phyloP scores from a whole-genome alignment of 148 eudicot genomes.

The Vaccinium myrtillus region DNA sequence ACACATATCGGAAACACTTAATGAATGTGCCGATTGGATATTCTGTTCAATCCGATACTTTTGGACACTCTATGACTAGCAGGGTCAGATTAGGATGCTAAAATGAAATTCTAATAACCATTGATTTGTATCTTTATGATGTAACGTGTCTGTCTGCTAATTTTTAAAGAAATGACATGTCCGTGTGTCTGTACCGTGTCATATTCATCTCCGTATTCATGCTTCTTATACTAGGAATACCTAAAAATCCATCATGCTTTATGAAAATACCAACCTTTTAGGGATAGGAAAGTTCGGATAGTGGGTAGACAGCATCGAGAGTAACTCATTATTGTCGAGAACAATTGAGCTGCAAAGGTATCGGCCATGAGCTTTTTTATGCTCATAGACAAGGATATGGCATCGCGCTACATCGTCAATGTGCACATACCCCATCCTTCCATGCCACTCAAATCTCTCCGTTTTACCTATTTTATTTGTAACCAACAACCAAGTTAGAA shows the following conservation, averaged over 20 bases:
- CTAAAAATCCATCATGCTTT: not conserved
- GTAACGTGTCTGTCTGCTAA: too few species aligned
- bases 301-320: constrained; percentile 47
- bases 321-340: constrained; percentile 59
- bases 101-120: too few species aligned
- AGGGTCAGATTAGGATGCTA: too few species aligned
- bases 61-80: too few species aligned
- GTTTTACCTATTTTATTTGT: constrained; percentile 47
- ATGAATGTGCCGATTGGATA: too few species aligned
- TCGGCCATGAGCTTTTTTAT: constrained; percentile 62
- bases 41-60: too few species aligned
- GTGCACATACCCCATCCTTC: constrained; percentile 96
- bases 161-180: too few species aligned
- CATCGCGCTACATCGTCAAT: constrained; percentile 83
- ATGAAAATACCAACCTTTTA: constrained; percentile 29
- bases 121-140: too few species aligned
- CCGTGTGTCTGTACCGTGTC: too few species aligned
- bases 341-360: constrained; percentile 80
- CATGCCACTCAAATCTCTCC: constrained; percentile 62
- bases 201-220: too few species aligned
- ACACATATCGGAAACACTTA: too few species aligned
- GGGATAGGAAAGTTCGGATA: constrained; percentile 83
- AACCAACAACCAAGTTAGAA: not conserved
- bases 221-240: too few species aligned
- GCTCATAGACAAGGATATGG: constrained; percentile 82